phyloP scores from a whole-genome alignment of 2,329 filamentous ascomycete species.

The Ophiostoma perfectum region DNA sequence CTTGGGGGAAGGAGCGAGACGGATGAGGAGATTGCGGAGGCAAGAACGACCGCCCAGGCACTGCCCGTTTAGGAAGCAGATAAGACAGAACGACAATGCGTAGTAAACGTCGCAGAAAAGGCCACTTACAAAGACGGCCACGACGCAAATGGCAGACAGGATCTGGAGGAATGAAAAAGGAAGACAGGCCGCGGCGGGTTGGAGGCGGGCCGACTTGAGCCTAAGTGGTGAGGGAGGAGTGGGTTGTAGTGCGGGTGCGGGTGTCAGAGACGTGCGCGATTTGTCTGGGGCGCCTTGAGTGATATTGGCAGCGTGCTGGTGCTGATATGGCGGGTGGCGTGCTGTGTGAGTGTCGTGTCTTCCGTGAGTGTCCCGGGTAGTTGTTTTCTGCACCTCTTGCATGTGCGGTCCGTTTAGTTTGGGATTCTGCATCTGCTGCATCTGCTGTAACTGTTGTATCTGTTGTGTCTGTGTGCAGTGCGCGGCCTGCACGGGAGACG shows the following conservation, averaged over 20 bases:
- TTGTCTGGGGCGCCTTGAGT: constrained; percentile 18
- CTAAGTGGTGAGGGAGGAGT: constrained; percentile 15
- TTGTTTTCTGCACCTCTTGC: constrained; percentile 6
- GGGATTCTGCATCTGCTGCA: constrained; percentile 15
- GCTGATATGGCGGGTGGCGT: neutral
- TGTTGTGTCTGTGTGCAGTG: neutral
- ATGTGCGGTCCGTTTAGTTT: constrained; percentile 1
- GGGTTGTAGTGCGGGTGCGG: constrained; percentile 2
- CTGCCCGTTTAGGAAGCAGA: constrained; percentile 1
- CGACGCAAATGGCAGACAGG: constrained; percentile 30
- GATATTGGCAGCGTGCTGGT: neutral
- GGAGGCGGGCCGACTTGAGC: constrained; percentile 26
- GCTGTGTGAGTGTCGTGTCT: neutral
- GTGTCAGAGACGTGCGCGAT: constrained; percentile 23
- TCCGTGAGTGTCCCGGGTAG: neutral
- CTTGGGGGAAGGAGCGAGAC: constrained; percentile 5
- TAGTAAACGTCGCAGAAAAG: neutral
- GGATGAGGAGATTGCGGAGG: neutral
- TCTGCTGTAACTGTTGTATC: constrained; percentile 13
- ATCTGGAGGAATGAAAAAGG: constrained; percentile 30
- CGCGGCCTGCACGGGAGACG: neutral
- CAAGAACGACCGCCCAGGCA: neutral
- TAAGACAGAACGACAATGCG: neutral
- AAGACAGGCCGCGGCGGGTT: constrained; percentile 20
- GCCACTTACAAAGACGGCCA: constrained; percentile 27